Base-by-base conservation (phyloP, 768 basidiomycete genomes). In the Mycena venus region DNA sequence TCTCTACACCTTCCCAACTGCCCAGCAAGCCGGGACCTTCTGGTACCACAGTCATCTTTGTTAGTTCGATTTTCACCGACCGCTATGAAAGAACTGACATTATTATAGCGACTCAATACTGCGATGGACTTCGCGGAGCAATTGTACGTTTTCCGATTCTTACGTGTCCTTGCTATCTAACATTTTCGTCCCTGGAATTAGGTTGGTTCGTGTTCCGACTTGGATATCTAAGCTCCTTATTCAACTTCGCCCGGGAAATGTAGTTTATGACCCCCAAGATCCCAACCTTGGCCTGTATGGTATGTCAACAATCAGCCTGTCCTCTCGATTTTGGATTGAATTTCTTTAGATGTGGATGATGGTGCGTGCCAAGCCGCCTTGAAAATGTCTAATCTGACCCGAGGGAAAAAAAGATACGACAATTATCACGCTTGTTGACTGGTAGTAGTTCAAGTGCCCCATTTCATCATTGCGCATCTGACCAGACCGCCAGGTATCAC, bases 1-100 rank as follows among this genome's bases (percentile, higher is more conserved):
- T 76, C 44, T 80, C 31, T 82, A 85, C 75, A 40, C 75, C 4
- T 81, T 84, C 69, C 62, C 68, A 6, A 55, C 60, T 4, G 49
- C 36, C 12, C 17, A 66, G 17, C 74, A 70, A n/a, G 51, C 60
- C 21, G 69, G 71, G 1, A 70, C 69, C 4, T 70, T 66, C 21
- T 65, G 71, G 71, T 66, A 67, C n/a, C 65, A 73, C 59, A 62
- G 59, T 14, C 66, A 73, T 68, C 66, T 73, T 32, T 73, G 63
- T 72, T 11, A 42, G 36, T n/a, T 47, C 2, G 21, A 14, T 40
- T 25, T 55, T 5, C 15, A 4, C 6, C 15, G 12, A 11, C 53
- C 49, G n/a, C n/a, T 9, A 27, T 2, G 2, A 11, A 4, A 27
- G 3, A 11, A 11, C 2, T 65, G 5, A 53, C 6, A 29, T 29